Base-by-base conservation (phyloP, 805 yeast species). In the Wickerhamia fluorescens region DNA sequence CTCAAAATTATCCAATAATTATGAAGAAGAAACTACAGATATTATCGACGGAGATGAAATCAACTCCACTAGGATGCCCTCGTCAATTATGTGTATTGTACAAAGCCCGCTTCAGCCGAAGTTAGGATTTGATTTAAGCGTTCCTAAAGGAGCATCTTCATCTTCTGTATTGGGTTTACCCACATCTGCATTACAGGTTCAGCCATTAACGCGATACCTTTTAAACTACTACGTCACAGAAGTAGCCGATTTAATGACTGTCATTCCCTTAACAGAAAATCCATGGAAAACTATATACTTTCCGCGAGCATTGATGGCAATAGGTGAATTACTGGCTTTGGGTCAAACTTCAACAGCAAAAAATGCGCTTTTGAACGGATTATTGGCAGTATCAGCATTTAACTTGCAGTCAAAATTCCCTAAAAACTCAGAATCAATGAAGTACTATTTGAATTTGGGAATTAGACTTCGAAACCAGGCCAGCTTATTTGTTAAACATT, bases 231-330 rank as follows among this genome's bases (percentile, higher is more conserved):
- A 84, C 49, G 67, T 73, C 11, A 73, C 78, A 11, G 74, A 77
- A 38, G 92, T 86, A 1, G 89, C 89, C 0, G 92, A 83, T 48
- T 54, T 75, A 30, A 78, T 80, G 86, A 73, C 85, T 0, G 86
- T 78, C 3, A 71, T 78, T 14, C 73, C 77, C 1, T 63, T 76
- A 28, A 73, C 82, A 0, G 81, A 78, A 37, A 86, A 83, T 47
- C 94, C 95, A 1, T 86, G 95, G 95, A 80, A 79, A 43, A 75
- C 80, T 3, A 74, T 84, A n/a, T 85, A 83, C 52, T 75, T 85
- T 36, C 94, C 95, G 1, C 56, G 92, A 28, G 95, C 94, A 1
- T 54, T 82, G 18, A 66, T 73, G 62, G 94, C 94, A 0, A 62
- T 86, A 15, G 95, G 95, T 4, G 95, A 86, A 46, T 56, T 84